Evolutionary conservation across 2,329 filamentous ascomycete genomes (phyloP).

Genomic region (Botryotinia convoluta): DNA sequence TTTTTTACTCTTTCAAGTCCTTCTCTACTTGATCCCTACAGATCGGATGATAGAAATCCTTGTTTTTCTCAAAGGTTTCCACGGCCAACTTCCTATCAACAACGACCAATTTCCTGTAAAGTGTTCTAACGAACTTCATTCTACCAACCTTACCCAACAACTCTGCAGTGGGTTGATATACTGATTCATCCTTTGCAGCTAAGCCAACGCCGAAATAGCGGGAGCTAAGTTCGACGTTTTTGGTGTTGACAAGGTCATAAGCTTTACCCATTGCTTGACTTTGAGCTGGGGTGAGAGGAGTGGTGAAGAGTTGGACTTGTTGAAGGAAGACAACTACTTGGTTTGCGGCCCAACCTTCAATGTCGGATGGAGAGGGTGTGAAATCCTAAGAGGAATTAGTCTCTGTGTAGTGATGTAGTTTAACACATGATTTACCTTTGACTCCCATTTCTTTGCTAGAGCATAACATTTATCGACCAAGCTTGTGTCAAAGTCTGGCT

Average conservation of each 20-base stretch:
- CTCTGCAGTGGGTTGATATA: slow-evolving; percentile 69
- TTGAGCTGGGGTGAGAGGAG: slow-evolving; percentile 61
- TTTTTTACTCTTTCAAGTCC: slow-evolving; percentile 51
- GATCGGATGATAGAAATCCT: slow-evolving; percentile 94
- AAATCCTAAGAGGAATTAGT: slow-evolving; percentile 44
- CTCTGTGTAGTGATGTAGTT: neutral
- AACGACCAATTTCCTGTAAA: slow-evolving; percentile 74
- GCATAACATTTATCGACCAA: slow-evolving; percentile 83
- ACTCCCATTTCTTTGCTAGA: slow-evolving; percentile 78
- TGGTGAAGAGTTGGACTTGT: slow-evolving; percentile 64
- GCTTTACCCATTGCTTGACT: slow-evolving; percentile 69
- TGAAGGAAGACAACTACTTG: slow-evolving; percentile 92
- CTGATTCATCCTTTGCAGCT: slow-evolving; percentile 64
- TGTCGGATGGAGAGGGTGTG: slow-evolving; percentile 64
- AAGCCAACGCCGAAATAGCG: slow-evolving; percentile 80
- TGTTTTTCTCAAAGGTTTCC: slow-evolving; percentile 81
- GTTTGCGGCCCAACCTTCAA: slow-evolving; percentile 74
- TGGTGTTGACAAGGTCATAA: slow-evolving; percentile 71
- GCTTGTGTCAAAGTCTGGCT: slow-evolving; percentile 86
- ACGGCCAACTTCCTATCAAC: slow-evolving; percentile 73
- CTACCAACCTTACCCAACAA: slow-evolving; percentile 79
- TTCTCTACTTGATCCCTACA: slow-evolving; percentile 84
- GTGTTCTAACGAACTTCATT: slow-evolving; percentile 94
- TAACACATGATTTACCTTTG: slow-evolving; percentile 44
- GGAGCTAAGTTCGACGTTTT: slow-evolving; percentile 82